phyloP scores from a whole-genome alignment of 164 flowering plant genomes.

The Stephania cephalantha region DNA sequence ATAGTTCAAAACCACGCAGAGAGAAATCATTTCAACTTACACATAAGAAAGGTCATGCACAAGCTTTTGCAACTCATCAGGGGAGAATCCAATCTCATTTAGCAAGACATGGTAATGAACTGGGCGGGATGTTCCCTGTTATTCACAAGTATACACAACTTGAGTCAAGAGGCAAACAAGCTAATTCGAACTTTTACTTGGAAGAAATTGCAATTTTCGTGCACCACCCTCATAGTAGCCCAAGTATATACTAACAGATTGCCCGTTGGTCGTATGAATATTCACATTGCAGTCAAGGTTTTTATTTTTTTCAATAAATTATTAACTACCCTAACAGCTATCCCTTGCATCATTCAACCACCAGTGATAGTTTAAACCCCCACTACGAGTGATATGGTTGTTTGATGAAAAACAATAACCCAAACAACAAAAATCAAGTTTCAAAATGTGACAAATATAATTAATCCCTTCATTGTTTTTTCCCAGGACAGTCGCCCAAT shows the following conservation, averaged over 20 bases:
- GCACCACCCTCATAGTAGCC: not conserved
- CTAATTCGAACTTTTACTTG: not conserved
- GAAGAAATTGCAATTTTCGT: not conserved
- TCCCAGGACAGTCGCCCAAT: not conserved
- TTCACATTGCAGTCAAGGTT: not conserved
- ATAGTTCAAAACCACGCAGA: not conserved
- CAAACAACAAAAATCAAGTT: not conserved
- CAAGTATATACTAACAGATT: not conserved
- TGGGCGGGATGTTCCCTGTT: slow-evolving; percentile 81
- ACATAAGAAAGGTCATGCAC: slow-evolving; percentile 73
- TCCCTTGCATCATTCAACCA: not conserved
- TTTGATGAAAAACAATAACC: not conserved
- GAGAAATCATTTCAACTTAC: slow-evolving; percentile 34
- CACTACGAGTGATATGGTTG: not conserved
- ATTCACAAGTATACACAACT: not conserved
- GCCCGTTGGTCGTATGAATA: too few relatives aligned
- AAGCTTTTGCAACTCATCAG: slow-evolving; percentile 66
- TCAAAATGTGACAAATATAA: not conserved
- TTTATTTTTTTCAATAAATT: not conserved
- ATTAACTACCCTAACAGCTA: not conserved
- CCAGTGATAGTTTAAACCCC: not conserved
- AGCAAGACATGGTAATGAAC: slow-evolving; percentile 79
- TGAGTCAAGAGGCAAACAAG: not conserved
- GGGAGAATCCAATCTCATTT: slow-evolving; percentile 85
- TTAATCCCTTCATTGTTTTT: too few relatives aligned